phyloP scores from a whole-genome alignment of 176 grass and related monocot species.

The Eragrostis curvula region DNA sequence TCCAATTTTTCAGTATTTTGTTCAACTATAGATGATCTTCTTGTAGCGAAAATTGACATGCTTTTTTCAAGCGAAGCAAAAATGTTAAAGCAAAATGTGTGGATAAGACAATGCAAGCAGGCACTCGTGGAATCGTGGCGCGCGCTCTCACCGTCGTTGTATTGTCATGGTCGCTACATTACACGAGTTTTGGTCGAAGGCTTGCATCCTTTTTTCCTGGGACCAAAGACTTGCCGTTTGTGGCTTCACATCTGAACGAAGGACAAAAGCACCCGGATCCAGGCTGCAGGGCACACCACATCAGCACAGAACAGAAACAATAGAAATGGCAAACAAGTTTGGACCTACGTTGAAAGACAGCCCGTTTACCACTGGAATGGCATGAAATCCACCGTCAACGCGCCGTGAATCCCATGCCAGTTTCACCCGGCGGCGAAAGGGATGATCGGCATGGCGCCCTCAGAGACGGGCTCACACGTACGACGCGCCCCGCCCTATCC shows the following conservation, averaged over 20 bases:
- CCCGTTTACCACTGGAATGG: not conserved
- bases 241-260: not conserved
- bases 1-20: not conserved
- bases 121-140: not conserved
- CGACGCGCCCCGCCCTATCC: conserved; percentile 6
- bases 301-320: not conserved
- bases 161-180: not conserved
- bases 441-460: conserved; percentile 34
- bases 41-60: not conserved
- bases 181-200: not conserved
- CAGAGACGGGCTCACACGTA: conserved; percentile 59
- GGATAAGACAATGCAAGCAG: no score
- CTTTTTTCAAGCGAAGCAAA: not conserved
- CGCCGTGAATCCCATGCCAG: not conserved
- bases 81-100: not conserved
- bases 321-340: not conserved
- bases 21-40: no score
- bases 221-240: not conserved
- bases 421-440: not conserved
- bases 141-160: not conserved
- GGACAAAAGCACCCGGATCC: not conserved
- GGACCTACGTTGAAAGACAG: not conserved
- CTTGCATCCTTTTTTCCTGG: not conserved
- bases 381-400: not conserved
- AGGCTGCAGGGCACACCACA: not conserved